These are phyloP conservation scores for Neonectria sp. DNA, from an alignment of 2,329 filamentous ascomycete species.

Conservation along the genomic window DNA sequence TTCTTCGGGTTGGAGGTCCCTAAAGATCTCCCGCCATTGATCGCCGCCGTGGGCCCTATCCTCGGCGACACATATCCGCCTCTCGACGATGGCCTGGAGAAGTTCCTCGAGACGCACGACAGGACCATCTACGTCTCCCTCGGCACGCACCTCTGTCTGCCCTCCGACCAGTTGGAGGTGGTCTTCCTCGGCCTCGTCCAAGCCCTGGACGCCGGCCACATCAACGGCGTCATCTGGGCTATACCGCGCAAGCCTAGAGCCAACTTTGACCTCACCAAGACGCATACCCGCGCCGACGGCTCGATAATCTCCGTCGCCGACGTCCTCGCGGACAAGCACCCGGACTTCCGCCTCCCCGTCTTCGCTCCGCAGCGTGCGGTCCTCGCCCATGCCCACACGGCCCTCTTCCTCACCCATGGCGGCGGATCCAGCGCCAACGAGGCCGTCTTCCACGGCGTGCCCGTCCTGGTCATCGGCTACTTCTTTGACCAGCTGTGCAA, in stretches of 20 bases:
- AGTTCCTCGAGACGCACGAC: slow-evolving; percentile 51
- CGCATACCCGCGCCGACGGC: slow-evolving; percentile 12
- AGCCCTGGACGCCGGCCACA: slow-evolving; percentile 43
- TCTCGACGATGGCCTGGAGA: slow-evolving; percentile 43
- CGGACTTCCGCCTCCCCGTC: slow-evolving; percentile 49
- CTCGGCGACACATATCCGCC: slow-evolving; percentile 53
- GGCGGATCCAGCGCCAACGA: slow-evolving; percentile 60
- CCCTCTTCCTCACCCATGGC: slow-evolving; percentile 59
- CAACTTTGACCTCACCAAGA: slow-evolving; percentile 39
- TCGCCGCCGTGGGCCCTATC: slow-evolving; percentile 56
- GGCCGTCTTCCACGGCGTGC: slow-evolving; percentile 56
- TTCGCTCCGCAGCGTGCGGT: slow-evolving; percentile 61
- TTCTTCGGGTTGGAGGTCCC: slow-evolving; percentile 61
- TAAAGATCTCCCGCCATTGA: slow-evolving; percentile 56
- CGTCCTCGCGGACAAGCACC: slow-evolving; percentile 50
- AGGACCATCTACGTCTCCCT: slow-evolving; percentile 58
- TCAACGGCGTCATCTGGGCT: slow-evolving; percentile 60
- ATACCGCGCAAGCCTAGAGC: slow-evolving; percentile 43
- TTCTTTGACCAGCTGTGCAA: slow-evolving; percentile 61
- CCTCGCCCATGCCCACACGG: slow-evolving; percentile 52
- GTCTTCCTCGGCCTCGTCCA: slow-evolving; percentile 52
- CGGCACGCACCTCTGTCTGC: slow-evolving; percentile 58
- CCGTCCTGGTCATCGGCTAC: slow-evolving; percentile 54
- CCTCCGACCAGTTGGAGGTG: slow-evolving; percentile 47
- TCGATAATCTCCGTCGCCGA: slow-evolving; percentile 12